Percentiles rank a stretch among this genome's conserved stretches.
These are phyloP conservation scores for Chytriomyces confervae DNA, from an alignment of 192 early-diverging fungal genomes.

Conservation along the genomic window DNA sequence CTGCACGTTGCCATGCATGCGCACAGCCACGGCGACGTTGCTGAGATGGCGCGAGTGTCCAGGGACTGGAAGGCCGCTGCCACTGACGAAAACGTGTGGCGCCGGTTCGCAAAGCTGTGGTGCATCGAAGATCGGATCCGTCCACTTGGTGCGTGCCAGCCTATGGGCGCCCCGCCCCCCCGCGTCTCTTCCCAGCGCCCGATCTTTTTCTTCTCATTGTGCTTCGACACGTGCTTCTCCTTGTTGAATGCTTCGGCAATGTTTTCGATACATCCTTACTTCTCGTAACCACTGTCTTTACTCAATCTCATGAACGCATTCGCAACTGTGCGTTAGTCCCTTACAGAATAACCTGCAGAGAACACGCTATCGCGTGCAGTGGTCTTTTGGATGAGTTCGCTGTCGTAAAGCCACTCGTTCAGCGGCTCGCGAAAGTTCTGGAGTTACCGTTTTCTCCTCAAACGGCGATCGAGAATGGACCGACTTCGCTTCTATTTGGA, in stretches of 20 bases:
- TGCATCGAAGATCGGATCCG: neutral
- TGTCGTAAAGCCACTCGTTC: no score
- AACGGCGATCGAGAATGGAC: no score
- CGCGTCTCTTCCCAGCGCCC: neutral
- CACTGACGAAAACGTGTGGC: slow-evolving; percentile 8
- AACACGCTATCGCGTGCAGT: no score
- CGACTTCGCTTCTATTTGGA: no score
- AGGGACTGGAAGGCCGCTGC: neutral
- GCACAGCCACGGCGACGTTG: neutral
- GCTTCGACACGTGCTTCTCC: neutral
- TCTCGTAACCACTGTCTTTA: no score
- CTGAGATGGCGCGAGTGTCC: neutral
- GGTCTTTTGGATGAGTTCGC: no score
- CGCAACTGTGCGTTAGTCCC: no score
- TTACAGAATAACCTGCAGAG: no score
- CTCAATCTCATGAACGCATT: no score
- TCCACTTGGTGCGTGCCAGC: neutral
- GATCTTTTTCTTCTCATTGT: neutral
- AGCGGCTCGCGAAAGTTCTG: no score
- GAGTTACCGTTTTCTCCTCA: no score
- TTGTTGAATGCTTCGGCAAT: neutral
- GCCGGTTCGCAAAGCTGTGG: neutral
- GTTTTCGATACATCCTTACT: no score
- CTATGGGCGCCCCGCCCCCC: neutral
- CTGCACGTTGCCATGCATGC: neutral